Percentiles rank a stretch among this genome's conserved stretches.
Conservation (phyloP, 352 stramenopile genomes). For the Stephanocyclus meneghinianus region DNA sequence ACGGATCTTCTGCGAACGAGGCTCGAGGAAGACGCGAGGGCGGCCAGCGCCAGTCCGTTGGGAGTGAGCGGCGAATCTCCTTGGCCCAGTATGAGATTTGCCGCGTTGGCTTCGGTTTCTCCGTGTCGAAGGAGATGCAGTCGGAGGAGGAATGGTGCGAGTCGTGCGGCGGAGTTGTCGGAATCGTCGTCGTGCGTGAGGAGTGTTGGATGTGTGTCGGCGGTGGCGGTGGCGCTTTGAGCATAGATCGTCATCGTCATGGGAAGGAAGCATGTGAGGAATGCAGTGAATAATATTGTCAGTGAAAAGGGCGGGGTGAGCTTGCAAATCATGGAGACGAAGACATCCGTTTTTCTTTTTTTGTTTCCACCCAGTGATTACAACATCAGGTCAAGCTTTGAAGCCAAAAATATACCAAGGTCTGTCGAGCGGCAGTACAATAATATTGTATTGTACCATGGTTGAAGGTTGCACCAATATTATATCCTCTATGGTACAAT, state of each 20-base stretch:
- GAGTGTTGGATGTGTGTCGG: neutral
- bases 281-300: neutral
- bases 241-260: neutral
- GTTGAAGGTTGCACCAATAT: too few relatives aligned
- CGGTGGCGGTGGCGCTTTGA: neutral
- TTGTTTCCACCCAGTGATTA: too few relatives aligned
- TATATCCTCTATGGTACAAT: too few relatives aligned
- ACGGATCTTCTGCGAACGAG: conserved; percentile 6
- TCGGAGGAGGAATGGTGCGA: conserved; percentile 33
- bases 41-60: conserved; percentile 17
- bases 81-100: conserved; percentile 52
- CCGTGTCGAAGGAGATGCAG: conserved; percentile 66
- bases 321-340: neutral
- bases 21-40: conserved; percentile 10
- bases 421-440: too few relatives aligned
- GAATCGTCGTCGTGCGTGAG: neutral
- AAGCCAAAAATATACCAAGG: neutral
- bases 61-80: conserved; percentile 51
- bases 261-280: neutral
- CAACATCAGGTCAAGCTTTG: too few relatives aligned
- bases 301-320: neutral
- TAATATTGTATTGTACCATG: too few relatives aligned
- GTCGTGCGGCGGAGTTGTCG: neutral
- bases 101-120: conserved; percentile 59
- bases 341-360: neutral